Evolutionary conservation across 2,329 filamentous ascomycete genomes (phyloP).

Genomic region (Knufia fluminis): DNA sequence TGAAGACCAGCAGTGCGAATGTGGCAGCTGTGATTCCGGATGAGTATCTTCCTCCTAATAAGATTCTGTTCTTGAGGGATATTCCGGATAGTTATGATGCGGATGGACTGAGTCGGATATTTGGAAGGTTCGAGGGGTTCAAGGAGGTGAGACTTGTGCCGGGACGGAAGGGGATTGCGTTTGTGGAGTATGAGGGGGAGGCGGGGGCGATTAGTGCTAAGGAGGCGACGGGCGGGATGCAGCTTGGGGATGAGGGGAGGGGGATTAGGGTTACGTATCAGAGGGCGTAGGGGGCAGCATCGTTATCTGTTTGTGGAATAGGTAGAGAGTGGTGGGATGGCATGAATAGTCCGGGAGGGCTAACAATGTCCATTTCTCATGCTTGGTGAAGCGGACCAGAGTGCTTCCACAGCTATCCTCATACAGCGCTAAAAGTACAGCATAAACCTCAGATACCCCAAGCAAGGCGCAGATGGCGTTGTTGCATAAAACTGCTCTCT

Average conservation of each 20-base stretch:
- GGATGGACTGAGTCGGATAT: constrained; percentile 69
- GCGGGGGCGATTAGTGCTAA: constrained; percentile 84
- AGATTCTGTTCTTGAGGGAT: constrained; percentile 90
- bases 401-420: too few species aligned
- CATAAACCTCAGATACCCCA: background rate
- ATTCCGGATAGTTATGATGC: constrained; percentile 78
- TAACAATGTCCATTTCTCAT: too few species aligned
- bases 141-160: constrained; percentile 85
- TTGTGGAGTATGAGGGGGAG: constrained; percentile 92
- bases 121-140: constrained; percentile 86
- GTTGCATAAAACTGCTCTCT: background rate
- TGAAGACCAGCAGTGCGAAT: constrained; percentile 64
- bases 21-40: constrained; percentile 74
- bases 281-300: constrained; percentile 52
- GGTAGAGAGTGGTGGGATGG: too few species aligned
- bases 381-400: too few species aligned
- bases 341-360: too few species aligned
- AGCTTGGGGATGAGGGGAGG: constrained; percentile 63
- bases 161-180: constrained; percentile 77
- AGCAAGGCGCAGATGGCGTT: background rate
- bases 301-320: too few species aligned
- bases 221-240: constrained; percentile 82
- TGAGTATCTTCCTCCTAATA: constrained; percentile 95
- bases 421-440: constrained; percentile 4
- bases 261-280: constrained; percentile 94